A percentile compares a stretch with the other conserved stretches of the same genome.
Conservation (phyloP, 176 grass and related monocot genomes). For the Juncus inflexus region DNA sequence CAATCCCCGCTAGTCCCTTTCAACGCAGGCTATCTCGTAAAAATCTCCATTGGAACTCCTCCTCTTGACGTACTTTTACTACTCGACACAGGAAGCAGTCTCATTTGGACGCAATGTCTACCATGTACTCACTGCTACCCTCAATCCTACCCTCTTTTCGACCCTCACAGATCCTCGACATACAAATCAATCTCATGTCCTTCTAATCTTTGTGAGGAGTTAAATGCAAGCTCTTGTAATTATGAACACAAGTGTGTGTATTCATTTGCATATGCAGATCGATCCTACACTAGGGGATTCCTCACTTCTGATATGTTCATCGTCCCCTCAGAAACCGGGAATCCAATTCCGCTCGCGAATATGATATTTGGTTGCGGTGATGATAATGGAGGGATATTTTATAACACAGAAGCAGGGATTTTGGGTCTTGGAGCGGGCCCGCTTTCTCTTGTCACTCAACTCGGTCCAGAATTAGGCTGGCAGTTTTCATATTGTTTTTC, state of each 20-base stretch:
- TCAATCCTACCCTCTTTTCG: slow-evolving; percentile 23
- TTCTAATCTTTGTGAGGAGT: slow-evolving; percentile 7
- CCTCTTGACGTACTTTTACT: slow-evolving; percentile 5
- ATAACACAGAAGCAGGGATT: slow-evolving; percentile 15
- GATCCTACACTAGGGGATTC: slow-evolving; percentile 5
- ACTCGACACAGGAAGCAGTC: slow-evolving; percentile 27
- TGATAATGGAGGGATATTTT: slow-evolving; percentile 25
- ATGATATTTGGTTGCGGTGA: slow-evolving; percentile 27
- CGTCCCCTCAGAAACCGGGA: slow-evolving; percentile 1
- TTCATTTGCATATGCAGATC: slow-evolving; percentile 3
- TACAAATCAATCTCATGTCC: slow-evolving; percentile 15
- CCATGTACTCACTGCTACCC: slow-evolving; percentile 21
- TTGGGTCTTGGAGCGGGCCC: slow-evolving; percentile 17
- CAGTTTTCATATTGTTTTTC: slow-evolving; percentile 27
- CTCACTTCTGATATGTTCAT: slow-evolving; percentile 22
- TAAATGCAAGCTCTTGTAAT: not conserved
- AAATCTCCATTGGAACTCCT: slow-evolving; percentile 25
- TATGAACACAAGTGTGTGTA: slow-evolving; percentile 12
- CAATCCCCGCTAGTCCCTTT: not conserved
- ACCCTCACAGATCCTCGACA: slow-evolving; percentile 16
- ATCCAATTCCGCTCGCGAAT: not conserved
- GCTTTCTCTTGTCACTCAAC: slow-evolving; percentile 25
- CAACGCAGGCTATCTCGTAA: slow-evolving; percentile 14
- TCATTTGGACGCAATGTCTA: slow-evolving; percentile 32
- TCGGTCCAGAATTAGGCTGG: slow-evolving; percentile 14